Percentiles rank a stretch among this genome's conserved stretches.
Conservation (phyloP, 2,329 filamentous ascomycete genomes). For the Diaporthe velutina region DNA sequence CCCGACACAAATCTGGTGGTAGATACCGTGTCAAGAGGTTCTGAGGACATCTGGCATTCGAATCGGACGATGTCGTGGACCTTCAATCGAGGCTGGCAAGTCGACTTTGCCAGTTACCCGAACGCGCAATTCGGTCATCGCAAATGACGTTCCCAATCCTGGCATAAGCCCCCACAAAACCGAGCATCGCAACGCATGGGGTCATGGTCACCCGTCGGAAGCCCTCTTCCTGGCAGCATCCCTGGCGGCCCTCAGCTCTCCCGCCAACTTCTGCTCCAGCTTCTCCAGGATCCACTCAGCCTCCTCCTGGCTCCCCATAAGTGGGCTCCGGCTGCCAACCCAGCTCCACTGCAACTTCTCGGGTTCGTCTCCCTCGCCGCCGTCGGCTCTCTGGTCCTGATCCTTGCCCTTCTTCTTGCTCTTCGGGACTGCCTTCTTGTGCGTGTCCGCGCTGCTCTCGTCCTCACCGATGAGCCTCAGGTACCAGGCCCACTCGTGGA, state of each 20-base stretch:
- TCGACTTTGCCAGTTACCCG: neutral
- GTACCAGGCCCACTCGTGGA: slow-evolving; percentile 90
- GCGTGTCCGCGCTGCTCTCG: slow-evolving; percentile 63
- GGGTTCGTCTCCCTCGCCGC: slow-evolving; percentile 32
- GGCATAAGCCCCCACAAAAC: neutral
- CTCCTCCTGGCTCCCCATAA: slow-evolving; percentile 78
- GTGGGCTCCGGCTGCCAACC: slow-evolving; percentile 76
- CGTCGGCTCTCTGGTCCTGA: slow-evolving; percentile 15
- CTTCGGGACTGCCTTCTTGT: slow-evolving; percentile 54
- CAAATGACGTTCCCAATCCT: neutral
- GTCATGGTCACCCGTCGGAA: neutral
- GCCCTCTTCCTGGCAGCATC: slow-evolving; percentile 41
- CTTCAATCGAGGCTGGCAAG: no score
- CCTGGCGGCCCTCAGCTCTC: slow-evolving; percentile 55
- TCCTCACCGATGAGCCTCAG: slow-evolving; percentile 81
- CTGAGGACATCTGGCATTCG: no score
- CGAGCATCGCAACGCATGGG: neutral
- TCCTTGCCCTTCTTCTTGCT: slow-evolving; percentile 15
- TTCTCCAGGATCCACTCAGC: slow-evolving; percentile 80
- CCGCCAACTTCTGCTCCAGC: slow-evolving; percentile 68
- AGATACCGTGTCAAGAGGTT: no score
- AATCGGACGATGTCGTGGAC: no score
- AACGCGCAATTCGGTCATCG: neutral
- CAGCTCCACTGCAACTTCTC: slow-evolving; percentile 73
- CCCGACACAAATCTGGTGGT: no score